phyloP scores from a whole-genome alignment of 352 stramenopile species.

The Pythium coloratum region DNA sequence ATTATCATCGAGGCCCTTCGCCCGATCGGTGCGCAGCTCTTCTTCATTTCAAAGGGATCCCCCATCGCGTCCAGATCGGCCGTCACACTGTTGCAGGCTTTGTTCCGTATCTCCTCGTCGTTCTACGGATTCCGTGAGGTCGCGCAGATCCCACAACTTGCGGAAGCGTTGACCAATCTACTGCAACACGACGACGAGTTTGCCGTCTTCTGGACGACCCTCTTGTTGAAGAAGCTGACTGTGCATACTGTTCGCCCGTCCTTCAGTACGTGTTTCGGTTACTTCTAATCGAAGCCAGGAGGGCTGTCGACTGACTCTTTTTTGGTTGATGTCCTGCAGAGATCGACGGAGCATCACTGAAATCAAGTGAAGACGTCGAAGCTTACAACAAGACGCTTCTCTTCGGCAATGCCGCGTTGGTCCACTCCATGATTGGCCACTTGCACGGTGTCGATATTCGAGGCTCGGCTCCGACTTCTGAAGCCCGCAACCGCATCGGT shows the following conservation, averaged over 20 bases:
- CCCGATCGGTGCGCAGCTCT: slow-evolving; percentile 79
- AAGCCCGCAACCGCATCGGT: slow-evolving; percentile 31
- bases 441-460: slow-evolving; percentile 63
- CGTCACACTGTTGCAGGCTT: slow-evolving; percentile 74
- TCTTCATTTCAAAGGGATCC: slow-evolving; percentile 67
- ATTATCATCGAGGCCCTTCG: slow-evolving; percentile 75
- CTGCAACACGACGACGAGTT: slow-evolving; percentile 83
- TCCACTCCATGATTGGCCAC: slow-evolving; percentile 60
- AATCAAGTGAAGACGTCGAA: slow-evolving; percentile 70
- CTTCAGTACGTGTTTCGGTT: slow-evolving; percentile 42
- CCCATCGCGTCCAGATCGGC: slow-evolving; percentile 65
- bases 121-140: slow-evolving; percentile 87
- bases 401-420: slow-evolving; percentile 70
- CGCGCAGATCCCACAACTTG: slow-evolving; percentile 69
- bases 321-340: slow-evolving; percentile 24
- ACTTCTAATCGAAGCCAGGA: not conserved
- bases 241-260: slow-evolving; percentile 40
- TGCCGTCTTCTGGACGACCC: slow-evolving; percentile 84
- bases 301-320: not conserved
- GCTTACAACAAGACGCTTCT: slow-evolving; percentile 73
- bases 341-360: slow-evolving; percentile 49
- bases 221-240: slow-evolving; percentile 67
- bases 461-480: slow-evolving; percentile 21
- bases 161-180: slow-evolving; percentile 77
- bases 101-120: slow-evolving; percentile 86